These are phyloP conservation scores for Yamagishiella unicocca DNA, from an alignment of 139 green algal species.

Conservation along the genomic window DNA sequence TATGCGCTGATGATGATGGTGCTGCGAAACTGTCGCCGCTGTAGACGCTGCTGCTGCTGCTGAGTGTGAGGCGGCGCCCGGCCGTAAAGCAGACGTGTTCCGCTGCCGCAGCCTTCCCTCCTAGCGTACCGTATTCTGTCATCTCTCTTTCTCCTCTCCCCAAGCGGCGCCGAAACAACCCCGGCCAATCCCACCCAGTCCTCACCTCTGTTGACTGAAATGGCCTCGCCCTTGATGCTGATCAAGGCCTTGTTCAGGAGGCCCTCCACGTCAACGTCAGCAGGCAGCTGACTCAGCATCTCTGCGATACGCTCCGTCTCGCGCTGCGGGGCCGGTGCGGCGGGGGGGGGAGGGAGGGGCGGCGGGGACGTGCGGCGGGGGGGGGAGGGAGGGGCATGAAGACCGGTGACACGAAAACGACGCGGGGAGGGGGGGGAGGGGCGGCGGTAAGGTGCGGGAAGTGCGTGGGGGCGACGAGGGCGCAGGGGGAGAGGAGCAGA, in stretches of 20 bases:
- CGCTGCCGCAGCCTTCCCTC: too few relatives aligned
- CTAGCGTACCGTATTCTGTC: not conserved
- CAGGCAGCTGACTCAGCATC: slow-evolving; percentile 58
- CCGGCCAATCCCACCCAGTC: not conserved
- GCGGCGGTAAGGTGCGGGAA: too few relatives aligned
- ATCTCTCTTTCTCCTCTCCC: not conserved
- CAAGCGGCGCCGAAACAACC: not conserved
- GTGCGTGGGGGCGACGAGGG: too few relatives aligned
- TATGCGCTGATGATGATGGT: too few relatives aligned
- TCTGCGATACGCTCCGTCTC: slow-evolving; percentile 47
- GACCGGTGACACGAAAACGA: too few relatives aligned
- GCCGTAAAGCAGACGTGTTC: too few relatives aligned
- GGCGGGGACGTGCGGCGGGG: not conserved
- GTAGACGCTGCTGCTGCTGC: too few relatives aligned
- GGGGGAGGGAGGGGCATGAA: not conserved
- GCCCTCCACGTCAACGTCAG: slow-evolving; percentile 54
- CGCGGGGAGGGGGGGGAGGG: too few relatives aligned
- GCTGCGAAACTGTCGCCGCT: too few relatives aligned
- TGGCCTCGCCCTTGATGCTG: slow-evolving; percentile 25
- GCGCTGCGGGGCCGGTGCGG: not conserved
- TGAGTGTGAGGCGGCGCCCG: too few relatives aligned
- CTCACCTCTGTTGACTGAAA: not conserved
- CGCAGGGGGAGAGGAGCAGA: too few relatives aligned
- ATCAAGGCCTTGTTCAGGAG: slow-evolving; percentile 44
- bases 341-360: not conserved